Evolutionary conservation across 768 basidiomycete species (phyloP).

Genomic region (Agrocybe praecox): DNA sequence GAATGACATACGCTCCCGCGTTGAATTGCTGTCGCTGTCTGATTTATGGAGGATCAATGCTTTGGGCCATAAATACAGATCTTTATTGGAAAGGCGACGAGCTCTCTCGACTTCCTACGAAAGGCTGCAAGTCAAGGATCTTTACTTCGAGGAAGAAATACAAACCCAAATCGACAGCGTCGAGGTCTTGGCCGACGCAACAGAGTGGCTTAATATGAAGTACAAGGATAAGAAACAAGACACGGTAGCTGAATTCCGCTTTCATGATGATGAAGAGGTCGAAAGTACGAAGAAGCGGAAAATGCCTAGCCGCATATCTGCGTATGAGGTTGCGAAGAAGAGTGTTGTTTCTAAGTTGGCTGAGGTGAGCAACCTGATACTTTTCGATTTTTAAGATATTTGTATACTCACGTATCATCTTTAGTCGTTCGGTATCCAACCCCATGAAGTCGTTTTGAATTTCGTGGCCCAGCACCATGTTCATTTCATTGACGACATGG

Average conservation of each 20-base stretch:
- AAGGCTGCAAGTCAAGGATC: conserved; percentile 68
- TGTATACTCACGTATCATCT: background rate
- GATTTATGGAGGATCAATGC: conserved; percentile 92
- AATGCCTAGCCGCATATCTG: conserved; percentile 81
- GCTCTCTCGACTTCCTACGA: conserved; percentile 66
- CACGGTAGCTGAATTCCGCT: conserved; percentile 55
- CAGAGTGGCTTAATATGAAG: conserved; percentile 88
- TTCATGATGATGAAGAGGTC: conserved; percentile 70
- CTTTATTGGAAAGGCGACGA: conserved; percentile 73
- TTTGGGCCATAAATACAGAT: conserved; percentile 90
- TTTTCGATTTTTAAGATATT: background rate
- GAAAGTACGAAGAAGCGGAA: conserved; percentile 66
- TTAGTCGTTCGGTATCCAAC: conserved; percentile 83
- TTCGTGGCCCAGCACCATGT: conserved; percentile 62
- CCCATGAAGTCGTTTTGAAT: conserved; percentile 86
- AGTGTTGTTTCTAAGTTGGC: conserved; percentile 78
- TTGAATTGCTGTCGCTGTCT: conserved; percentile 71
- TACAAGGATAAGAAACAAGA: conserved; percentile 76
- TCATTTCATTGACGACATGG: conserved; percentile 81
- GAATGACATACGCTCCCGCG: conserved; percentile 56
- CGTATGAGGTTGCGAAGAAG: conserved; percentile 84
- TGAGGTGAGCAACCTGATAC: conserved; percentile 52
- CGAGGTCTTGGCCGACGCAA: conserved; percentile 88
- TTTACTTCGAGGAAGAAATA: conserved; percentile 77
- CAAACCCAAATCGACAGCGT: conserved; percentile 72